A percentile compares a stretch with the other conserved stretches of the same genome.
Evolutionary conservation across 2,329 filamentous ascomycete genomes (phyloP).

Genomic region (Fusarium sp.): DNA sequence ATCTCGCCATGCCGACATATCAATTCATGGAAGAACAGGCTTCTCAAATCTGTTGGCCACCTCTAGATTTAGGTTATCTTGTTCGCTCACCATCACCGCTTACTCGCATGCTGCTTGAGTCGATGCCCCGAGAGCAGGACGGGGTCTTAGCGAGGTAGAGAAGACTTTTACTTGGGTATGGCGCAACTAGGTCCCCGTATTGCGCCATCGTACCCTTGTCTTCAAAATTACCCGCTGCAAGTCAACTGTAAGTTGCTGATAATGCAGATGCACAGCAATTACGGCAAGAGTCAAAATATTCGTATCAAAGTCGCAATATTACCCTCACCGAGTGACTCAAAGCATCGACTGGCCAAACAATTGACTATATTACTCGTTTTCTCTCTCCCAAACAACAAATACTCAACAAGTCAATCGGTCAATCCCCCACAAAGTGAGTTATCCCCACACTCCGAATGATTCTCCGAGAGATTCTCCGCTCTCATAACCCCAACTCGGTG

Average conservation of each 20-base stretch:
- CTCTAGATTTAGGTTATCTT: conserved; percentile 47
- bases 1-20: conserved; percentile 44
- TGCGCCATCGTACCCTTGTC: conserved; percentile 39
- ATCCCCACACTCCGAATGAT: conserved; percentile 44
- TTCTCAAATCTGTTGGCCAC: conserved; percentile 47
- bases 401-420: neutral
- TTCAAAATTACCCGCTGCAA: conserved; percentile 2
- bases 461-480: conserved; percentile 46
- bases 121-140: conserved; percentile 44
- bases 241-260: neutral
- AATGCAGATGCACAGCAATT: neutral
- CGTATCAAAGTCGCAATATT: neutral
- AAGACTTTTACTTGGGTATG: conserved; percentile 17
- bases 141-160: conserved; percentile 9
- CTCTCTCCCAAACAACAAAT: neutral
- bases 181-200: conserved; percentile 28
- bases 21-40: conserved; percentile 50
- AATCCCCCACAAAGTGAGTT: conserved; percentile 7
- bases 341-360: neutral
- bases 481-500: neutral
- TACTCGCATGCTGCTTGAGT: conserved; percentile 48
- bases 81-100: conserved; percentile 48
- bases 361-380: neutral
- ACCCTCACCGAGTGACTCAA: conserved; percentile 6
- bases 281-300: neutral